Evolutionary conservation across 2,329 filamentous ascomycete species (phyloP), one percentile per base, ranked within the genome.

Genomic region (Penicillium sclerotiorum): DNA sequence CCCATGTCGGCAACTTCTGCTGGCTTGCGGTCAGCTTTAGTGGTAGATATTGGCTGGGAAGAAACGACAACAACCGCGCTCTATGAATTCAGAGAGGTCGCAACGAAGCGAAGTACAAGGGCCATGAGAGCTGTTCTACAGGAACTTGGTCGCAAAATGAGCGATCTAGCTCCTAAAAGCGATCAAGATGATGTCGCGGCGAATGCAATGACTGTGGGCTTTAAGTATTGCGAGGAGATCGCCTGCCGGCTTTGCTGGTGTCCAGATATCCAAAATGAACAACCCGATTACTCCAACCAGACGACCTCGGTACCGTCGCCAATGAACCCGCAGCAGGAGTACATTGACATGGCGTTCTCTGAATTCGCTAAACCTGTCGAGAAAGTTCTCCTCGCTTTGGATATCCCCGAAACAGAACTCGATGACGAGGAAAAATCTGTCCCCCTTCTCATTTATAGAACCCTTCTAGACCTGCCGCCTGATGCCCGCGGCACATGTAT

Each of bases 11-110:
- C 87, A 6, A 82, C 92, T 3, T 88, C 87, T 7, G 91, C 92
- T 5, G 94, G 94, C 1, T 76, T 95, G 33, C 85, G 94, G 12
- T 90, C 89, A n/a, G 90, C 87, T 1, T 71, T 99, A 35, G 84
- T 97, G 0, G 79, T 99, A 30, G 91, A 99, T 64, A 80, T 99
- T 52, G 94, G 93, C 36, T 99, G 94, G 94, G 81, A 85, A 35
- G 94, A 97, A 70, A 95, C 92, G 0, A 81, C 87, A 0, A 83
- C 95, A 18, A 95, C 90, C 0, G 88, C 86, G 5, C 80, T 97
- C 6, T 97, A 92, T 65, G 94, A 99, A 72, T 96, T 91, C 68
- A 86, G 89, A 46, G 91, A 95, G 67, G 83, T 96, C 1, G 78
- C 80, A 13, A 84, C 83, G 46, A 82, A 79, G 49, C 81, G 89